phyloP scores from a whole-genome alignment of 768 basidiomycete species.

The Hypsizygus marmoreus region DNA sequence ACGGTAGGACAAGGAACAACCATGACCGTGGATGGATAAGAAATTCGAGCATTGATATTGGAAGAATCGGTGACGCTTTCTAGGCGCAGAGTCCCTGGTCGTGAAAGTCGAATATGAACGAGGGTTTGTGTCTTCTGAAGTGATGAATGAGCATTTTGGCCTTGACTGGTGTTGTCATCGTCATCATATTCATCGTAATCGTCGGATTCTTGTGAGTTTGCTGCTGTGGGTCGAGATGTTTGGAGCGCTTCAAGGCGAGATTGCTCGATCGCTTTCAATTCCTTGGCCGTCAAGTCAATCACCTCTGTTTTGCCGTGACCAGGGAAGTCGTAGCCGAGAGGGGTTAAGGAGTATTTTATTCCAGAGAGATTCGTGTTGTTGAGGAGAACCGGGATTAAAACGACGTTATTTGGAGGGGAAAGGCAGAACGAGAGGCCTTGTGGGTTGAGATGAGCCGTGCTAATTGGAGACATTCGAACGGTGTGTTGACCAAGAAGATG shows the following conservation, averaged over 20 bases:
- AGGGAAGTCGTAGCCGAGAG: slow-evolving; percentile 52
- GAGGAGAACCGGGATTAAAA: slow-evolving; percentile 81
- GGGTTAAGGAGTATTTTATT: slow-evolving; percentile 72
- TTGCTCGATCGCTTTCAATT: slow-evolving; percentile 69
- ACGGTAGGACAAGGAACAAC: slow-evolving; percentile 85
- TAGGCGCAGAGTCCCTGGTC: slow-evolving; percentile 75
- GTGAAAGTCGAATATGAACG: slow-evolving; percentile 67
- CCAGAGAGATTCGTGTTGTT: slow-evolving; percentile 84
- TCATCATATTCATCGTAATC: slow-evolving; percentile 76
- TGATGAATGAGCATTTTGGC: slow-evolving; percentile 35
- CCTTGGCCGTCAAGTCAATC: slow-evolving; percentile 59
- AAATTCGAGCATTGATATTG: slow-evolving; percentile 73
- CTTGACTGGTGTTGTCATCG: slow-evolving; percentile 51
- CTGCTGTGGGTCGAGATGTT: slow-evolving; percentile 37
- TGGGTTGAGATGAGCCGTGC: slow-evolving; percentile 89
- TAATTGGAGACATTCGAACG: slow-evolving; percentile 89
- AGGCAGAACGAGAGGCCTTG: slow-evolving; percentile 75
- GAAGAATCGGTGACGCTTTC: slow-evolving; percentile 73
- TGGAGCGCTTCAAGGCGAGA: slow-evolving; percentile 55
- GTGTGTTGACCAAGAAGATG: slow-evolving; percentile 87
- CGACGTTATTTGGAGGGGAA: slow-evolving; percentile 47
- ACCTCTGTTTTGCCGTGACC: slow-evolving; percentile 50
- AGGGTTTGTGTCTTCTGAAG: slow-evolving; percentile 78
- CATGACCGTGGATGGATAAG: slow-evolving; percentile 60
- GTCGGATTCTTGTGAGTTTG: slow-evolving; percentile 34